phyloP scores from a whole-genome alignment of 2,329 filamentous ascomycete species.

The Diatrype stigma region DNA sequence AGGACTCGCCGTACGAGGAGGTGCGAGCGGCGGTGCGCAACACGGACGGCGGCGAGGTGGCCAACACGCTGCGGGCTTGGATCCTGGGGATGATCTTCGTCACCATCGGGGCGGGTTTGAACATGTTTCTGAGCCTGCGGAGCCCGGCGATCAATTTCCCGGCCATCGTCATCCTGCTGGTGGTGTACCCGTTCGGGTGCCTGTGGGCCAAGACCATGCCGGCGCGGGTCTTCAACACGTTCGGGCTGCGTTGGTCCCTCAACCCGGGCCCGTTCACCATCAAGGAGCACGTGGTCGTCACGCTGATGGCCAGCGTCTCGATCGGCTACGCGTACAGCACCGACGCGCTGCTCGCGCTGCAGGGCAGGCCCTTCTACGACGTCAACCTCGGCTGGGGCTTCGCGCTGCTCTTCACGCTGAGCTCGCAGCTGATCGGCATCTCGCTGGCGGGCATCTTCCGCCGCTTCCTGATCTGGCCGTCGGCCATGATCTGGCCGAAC shows the following conservation, averaged over 20 bases:
- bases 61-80: constrained; percentile 42
- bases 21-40: constrained; percentile 41
- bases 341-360: constrained; percentile 35
- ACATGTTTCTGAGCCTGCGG: constrained; percentile 33
- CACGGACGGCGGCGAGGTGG: constrained; percentile 38
- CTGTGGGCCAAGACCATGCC: constrained; percentile 40
- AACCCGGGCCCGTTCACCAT: constrained; percentile 42
- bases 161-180: constrained; percentile 34
- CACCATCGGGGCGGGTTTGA: constrained; percentile 35
- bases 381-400: constrained; percentile 45
- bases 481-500: constrained; percentile 48
- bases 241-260: constrained; percentile 38
- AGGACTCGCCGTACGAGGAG: constrained; percentile 35
- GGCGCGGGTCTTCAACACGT: constrained; percentile 34
- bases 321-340: constrained; percentile 35
- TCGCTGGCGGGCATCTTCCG: constrained; percentile 46
- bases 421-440: constrained; percentile 50
- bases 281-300: constrained; percentile 42
- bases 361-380: constrained; percentile 36
- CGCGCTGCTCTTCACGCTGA: constrained; percentile 43
- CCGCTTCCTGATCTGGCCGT: constrained; percentile 43
- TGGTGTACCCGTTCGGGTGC: constrained; percentile 41
- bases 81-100: constrained; percentile 40
- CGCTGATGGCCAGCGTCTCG: constrained; percentile 40
- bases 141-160: constrained; percentile 33